Evolutionary conservation across 805 yeast genomes (phyloP).

Genomic region (Candida hungchunana): DNA sequence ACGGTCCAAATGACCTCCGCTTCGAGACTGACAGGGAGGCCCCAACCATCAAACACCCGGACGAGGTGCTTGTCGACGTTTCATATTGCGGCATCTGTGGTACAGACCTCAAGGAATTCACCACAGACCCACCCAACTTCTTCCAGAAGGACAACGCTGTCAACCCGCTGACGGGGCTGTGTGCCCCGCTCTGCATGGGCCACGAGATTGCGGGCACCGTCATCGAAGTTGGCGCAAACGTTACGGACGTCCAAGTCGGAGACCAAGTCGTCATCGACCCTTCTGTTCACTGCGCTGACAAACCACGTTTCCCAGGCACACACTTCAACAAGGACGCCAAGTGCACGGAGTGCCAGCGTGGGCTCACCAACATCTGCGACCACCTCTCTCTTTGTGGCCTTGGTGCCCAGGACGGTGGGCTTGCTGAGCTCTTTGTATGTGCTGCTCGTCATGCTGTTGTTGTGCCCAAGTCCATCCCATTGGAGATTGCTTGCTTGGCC

Average conservation of each 20-base stretch:
- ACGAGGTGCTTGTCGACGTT: constrained; percentile 42
- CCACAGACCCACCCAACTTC: constrained; percentile 54
- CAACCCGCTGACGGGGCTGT: constrained; percentile 37
- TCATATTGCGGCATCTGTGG: constrained; percentile 62
- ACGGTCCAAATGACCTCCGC: constrained; percentile 42
- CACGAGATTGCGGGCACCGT: constrained; percentile 51
- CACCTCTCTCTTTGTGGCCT: constrained; percentile 48
- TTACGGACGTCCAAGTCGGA: constrained; percentile 41
- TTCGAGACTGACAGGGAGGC: constrained; percentile 33
- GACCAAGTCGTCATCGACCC: constrained; percentile 64
- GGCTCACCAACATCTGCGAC: constrained; percentile 49
- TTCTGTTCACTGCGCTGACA: constrained; percentile 52
- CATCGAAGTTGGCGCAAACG: constrained; percentile 41
- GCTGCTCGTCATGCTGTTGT: constrained; percentile 36
- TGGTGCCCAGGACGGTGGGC: constrained; percentile 54
- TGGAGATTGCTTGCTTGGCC: constrained; percentile 46
- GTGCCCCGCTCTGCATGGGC: constrained; percentile 46
- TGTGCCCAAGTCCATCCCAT: constrained; percentile 38
- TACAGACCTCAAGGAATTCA: constrained; percentile 54
- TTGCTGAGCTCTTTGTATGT: constrained; percentile 45
- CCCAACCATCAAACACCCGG: constrained; percentile 33
- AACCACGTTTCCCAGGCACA: constrained; percentile 35
- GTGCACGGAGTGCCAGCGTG: constrained; percentile 49
- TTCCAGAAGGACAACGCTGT: constrained; percentile 38
- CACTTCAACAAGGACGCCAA: constrained; percentile 24